Evolutionary conservation across 1,284 basidiomycete species (phyloP).

Genomic region (Athelia sp.): DNA sequence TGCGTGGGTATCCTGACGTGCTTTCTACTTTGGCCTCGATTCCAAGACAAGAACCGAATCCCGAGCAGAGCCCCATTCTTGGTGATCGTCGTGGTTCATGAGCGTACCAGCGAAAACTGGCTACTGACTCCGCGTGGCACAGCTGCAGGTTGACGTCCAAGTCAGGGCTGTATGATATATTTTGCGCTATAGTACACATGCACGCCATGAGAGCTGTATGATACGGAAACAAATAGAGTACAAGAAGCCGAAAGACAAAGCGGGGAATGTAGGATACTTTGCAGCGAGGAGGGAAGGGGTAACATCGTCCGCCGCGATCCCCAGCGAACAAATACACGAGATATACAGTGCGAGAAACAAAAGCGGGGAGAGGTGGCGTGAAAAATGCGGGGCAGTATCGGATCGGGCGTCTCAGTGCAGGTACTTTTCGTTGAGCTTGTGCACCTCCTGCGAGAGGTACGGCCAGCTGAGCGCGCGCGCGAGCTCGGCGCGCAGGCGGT

Average conservation of each 20-base stretch:
- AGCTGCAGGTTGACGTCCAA: too few relatives aligned
- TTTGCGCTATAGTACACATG: background rate
- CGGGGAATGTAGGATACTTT: background rate
- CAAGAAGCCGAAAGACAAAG: background rate
- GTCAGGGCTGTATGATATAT: background rate
- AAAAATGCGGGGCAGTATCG: background rate
- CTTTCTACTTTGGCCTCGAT: too few relatives aligned
- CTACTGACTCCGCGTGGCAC: too few relatives aligned
- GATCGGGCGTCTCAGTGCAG: slow-evolving; percentile 36
- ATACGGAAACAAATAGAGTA: background rate
- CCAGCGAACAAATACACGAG: background rate
- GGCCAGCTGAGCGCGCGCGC: slow-evolving; percentile 71
- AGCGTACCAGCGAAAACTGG: too few relatives aligned
- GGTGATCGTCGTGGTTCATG: too few relatives aligned
- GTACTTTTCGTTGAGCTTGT: slow-evolving; percentile 78
- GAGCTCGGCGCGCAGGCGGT: slow-evolving; percentile 48
- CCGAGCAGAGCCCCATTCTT: too few relatives aligned
- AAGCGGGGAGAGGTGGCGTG: background rate
- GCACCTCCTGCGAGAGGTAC: slow-evolving; percentile 74
- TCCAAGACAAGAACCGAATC: too few relatives aligned
- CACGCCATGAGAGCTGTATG: background rate
- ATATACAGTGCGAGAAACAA: background rate
- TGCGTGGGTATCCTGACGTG: too few relatives aligned
- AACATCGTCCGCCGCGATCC: background rate
- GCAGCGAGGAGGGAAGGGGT: background rate